Evolutionary conservation across 75 land plant species (phyloP).

Genomic region (Pinus albicaulis): DNA sequence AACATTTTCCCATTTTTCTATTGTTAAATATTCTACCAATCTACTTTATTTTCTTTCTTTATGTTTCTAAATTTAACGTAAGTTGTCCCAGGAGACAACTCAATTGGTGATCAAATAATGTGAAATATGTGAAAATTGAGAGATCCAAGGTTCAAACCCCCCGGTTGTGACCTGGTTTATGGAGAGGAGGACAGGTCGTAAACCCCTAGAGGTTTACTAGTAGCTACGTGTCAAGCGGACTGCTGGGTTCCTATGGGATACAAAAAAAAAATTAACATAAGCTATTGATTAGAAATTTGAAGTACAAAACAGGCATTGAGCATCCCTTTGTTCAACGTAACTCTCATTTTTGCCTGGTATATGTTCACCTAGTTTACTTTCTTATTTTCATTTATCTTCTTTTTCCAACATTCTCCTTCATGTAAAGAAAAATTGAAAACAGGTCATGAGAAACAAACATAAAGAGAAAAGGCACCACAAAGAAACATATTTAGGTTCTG

Average conservation of each 20-base stretch:
- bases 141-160: too few species aligned
- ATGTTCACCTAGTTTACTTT: not conserved
- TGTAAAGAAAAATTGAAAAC: not conserved
- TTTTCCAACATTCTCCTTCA: not conserved
- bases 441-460: not conserved
- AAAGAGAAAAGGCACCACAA: not conserved
- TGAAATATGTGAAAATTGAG: too few species aligned
- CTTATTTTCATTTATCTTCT: not conserved
- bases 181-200: too few species aligned
- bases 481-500: not conserved
- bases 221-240: too few species aligned
- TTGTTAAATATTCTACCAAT: not conserved
- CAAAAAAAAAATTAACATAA: not conserved
- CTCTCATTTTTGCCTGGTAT: not conserved
- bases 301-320: not conserved
- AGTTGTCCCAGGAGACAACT: too few species aligned
- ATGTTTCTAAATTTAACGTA: not conserved
- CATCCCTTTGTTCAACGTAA: not conserved
- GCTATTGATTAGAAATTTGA: not conserved
- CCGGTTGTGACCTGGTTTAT: too few species aligned
- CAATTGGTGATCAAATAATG: too few species aligned
- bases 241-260: too few species aligned
- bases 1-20: not conserved
- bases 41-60: not conserved
- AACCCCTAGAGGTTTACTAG: too few species aligned